A percentile compares a stretch with the other conserved stretches of the same genome.
Evolutionary conservation across 306 rosid species (phyloP).

Genomic region (Quercus bicolor): DNA sequence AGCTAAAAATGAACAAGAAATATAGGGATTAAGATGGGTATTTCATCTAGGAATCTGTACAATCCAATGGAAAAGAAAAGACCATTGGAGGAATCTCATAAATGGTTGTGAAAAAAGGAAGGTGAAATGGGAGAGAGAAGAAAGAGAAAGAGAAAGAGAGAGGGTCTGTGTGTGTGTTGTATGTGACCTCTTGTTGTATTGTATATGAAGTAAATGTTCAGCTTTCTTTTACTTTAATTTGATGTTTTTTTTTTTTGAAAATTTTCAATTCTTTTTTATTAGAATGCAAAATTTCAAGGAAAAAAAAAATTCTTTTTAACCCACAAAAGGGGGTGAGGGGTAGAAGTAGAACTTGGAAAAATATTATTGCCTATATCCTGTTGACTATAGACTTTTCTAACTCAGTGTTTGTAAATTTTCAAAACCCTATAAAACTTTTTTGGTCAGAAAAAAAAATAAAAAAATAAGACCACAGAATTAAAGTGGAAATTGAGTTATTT

Average conservation of each 20-base stretch:
- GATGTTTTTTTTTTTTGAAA: conserved; percentile 27
- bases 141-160: conserved; percentile 32
- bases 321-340: conserved; percentile 28
- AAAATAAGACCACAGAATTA: background rate
- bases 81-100: conserved; percentile 74
- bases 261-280: conserved; percentile 16
- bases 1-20: conserved; percentile 44
- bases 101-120: conserved; percentile 74
- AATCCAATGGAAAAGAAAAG: conserved; percentile 79
- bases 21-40: conserved; percentile 52
- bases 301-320: background rate
- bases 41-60: conserved; percentile 42
- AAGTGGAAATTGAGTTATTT: background rate
- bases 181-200: conserved; percentile 67
- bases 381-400: conserved; percentile 57
- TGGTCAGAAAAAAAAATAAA: background rate
- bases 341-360: conserved; percentile 4
- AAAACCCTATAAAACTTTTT: conserved; percentile 26
- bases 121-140: conserved; percentile 45
- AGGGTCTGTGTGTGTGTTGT: conserved; percentile 20
- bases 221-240: conserved; percentile 30
- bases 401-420: conserved; percentile 12
- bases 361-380: conserved; percentile 58
- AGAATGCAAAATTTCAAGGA: background rate
- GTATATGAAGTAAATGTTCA: conserved; percentile 68